phyloP scores from a whole-genome alignment of 2,329 filamentous ascomycete species.

The Fusarium humuli region DNA sequence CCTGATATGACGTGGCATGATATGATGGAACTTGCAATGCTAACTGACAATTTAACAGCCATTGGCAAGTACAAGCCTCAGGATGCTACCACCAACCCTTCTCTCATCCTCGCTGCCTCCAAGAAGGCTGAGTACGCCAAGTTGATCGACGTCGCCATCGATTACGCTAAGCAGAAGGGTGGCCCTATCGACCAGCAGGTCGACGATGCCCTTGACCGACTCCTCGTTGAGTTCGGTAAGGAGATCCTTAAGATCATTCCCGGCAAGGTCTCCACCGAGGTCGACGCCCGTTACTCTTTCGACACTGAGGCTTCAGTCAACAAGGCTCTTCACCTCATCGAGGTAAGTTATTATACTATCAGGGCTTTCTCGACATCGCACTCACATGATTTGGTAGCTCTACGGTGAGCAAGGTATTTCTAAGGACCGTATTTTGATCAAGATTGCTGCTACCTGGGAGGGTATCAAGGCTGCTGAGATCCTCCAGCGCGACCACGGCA shows the following conservation, averaged over 20 bases:
- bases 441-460: conserved; percentile 99
- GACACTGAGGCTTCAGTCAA: conserved; percentile 90
- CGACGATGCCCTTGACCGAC: conserved; percentile 89
- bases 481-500: conserved; percentile 92
- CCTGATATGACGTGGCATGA: conserved; percentile 29
- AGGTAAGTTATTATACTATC: conserved; percentile 66
- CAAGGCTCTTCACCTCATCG: conserved; percentile 97
- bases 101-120: conserved; percentile 95
- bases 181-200: conserved; percentile 81
- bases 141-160: conserved; percentile 87
- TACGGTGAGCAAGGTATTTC: conserved; percentile 92
- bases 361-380: conserved; percentile 17
- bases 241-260: conserved; percentile 97
- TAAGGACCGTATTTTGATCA: conserved; percentile 97
- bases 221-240: conserved; percentile 97
- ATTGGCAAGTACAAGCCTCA: conserved; percentile 99
- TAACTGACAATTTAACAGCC: conserved; percentile 65
- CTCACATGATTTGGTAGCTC: conserved; percentile 67
- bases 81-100: conserved; percentile 99
- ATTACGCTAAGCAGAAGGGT: conserved; percentile 83
- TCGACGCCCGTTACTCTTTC: conserved; percentile 96
- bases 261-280: conserved; percentile 98
- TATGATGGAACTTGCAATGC: conserved; percentile 13
- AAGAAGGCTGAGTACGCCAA: conserved; percentile 98
- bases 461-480: conserved; percentile 99